Evolutionary conservation across 1,139 yeast species (phyloP), one percentile per base, ranked within the genome.

Genomic region (Pichia sp.): DNA sequence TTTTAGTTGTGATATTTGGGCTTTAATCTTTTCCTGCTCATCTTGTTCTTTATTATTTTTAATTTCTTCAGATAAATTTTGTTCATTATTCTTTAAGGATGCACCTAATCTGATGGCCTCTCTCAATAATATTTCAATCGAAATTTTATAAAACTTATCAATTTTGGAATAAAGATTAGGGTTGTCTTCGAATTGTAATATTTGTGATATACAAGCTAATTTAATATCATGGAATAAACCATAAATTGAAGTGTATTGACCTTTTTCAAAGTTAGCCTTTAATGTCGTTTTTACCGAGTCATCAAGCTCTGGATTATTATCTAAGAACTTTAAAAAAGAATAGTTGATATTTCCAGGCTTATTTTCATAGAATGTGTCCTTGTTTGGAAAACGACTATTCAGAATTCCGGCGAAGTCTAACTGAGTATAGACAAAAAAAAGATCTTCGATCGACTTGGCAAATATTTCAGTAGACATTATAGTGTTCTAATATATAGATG

Each of bases 141-240:
- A 65, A 55, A 82, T 80, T 58, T 78, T 81, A 67, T 79, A 87
- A 56, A 84, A 82, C 46, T 73, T 74, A 61, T 86, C 92, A 36
- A 83, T 68, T 52, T 73, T 70, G 23, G 65, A 66, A 59, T 89
- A 89, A 3, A 42, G 28, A 32, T 69, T 67, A 24, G 84, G 70
- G 28, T 51, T 46, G 32, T 51, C 41, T 36, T 56, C 58, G 24
- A 46, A 41, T 34, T 53, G 48, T 11, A 50, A 33, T 31, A 72
- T 66, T 36, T 46, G 51, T 26, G 73, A 59, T 9, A 79, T 74
- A 36, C 82, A 69, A 0, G 84, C 82, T 20, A 82, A 66, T 55
- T 79, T 84, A 48, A 90, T 62, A 61, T 90, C 97, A 58, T 84
- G 92, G 57, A 75, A 87, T 12, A 87, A 56, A 38, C 66, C 66